Conservation (phyloP, 2,329 filamentous ascomycete genomes). For the Chaetothyriales sp. region DNA sequence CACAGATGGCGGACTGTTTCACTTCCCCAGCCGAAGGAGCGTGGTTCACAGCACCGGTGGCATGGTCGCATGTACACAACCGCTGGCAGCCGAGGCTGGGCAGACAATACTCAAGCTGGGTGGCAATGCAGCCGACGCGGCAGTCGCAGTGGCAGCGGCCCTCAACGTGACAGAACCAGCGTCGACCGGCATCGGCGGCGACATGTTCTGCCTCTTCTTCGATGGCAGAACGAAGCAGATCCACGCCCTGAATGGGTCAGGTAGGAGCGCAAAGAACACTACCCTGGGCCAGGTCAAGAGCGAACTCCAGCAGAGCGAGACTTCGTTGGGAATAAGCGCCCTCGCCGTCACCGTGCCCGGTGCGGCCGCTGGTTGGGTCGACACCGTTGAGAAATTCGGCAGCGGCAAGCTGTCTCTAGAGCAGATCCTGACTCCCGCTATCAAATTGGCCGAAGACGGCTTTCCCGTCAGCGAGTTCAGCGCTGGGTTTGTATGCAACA, state of each 20-base stretch:
- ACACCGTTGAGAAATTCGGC: conserved; percentile 74
- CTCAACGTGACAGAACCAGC: conserved; percentile 87
- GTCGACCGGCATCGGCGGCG: conserved; percentile 87
- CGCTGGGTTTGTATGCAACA: conserved; percentile 44
- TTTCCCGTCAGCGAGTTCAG: conserved; percentile 78
- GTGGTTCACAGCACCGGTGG: conserved; percentile 87
- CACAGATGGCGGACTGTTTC: conserved; percentile 32
- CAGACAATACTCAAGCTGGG: conserved; percentile 71
- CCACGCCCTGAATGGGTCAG: conserved; percentile 79
- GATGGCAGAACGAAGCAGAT: conserved; percentile 69
- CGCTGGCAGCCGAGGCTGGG: conserved; percentile 75
- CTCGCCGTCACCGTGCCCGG: conserved; percentile 80
- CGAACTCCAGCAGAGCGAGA: conserved; percentile 49
- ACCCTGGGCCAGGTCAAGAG: conserved; percentile 56
- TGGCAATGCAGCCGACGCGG: conserved; percentile 59
- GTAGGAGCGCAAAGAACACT: conserved; percentile 56
- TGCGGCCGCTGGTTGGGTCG: conserved; percentile 83
- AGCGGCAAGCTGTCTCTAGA: conserved; percentile 66
- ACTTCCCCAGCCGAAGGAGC: conserved; percentile 67
- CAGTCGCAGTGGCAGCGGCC: conserved; percentile 46
- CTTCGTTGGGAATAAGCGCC: conserved; percentile 32
- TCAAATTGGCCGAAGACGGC: conserved; percentile 71
- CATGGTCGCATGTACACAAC: conserved; percentile 80
- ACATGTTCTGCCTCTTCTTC: conserved; percentile 94
- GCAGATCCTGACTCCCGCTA: conserved; percentile 68